These are phyloP conservation scores for Fraxinus albicans DNA, from an alignment of 305 asterid genomes.

Conservation along the genomic window DNA sequence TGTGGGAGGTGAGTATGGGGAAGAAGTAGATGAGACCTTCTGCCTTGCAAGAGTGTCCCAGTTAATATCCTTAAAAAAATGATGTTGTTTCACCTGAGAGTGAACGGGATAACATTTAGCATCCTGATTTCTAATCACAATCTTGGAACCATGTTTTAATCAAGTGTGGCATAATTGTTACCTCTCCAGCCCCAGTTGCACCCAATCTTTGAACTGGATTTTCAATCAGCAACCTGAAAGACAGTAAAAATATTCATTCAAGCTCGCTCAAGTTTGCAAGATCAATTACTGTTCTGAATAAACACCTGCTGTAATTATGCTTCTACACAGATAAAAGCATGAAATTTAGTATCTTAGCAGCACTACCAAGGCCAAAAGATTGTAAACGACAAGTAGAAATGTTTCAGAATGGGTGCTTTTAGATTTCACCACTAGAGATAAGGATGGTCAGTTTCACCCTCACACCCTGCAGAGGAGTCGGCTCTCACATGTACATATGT, in stretches of 20 bases:
- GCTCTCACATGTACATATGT: not conserved
- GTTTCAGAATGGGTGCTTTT: not conserved
- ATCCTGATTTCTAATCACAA: not conserved
- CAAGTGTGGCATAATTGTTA: constrained; percentile 26
- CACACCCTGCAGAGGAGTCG: not conserved
- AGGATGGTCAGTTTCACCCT: not conserved
- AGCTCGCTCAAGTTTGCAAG: not conserved
- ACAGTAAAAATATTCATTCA: constrained; percentile 22
- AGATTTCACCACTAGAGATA: not conserved
- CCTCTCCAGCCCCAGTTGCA: constrained; percentile 92
- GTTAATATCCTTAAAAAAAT: constrained; percentile 75
- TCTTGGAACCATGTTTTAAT: constrained; percentile 7
- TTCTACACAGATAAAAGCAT: not conserved
- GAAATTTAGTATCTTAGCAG: not conserved
- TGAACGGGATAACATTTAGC: constrained; percentile 12
- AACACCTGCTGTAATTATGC: not conserved
- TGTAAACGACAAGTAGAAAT: not conserved
- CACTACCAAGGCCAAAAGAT: not conserved
- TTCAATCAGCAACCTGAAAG: constrained; percentile 73
- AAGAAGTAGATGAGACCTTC: constrained; percentile 57
- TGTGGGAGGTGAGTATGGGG: constrained; percentile 7
- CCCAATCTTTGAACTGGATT: constrained; percentile 94
- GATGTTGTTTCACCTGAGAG: constrained; percentile 76
- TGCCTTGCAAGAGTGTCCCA: constrained; percentile 94
- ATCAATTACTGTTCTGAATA: not conserved